These are phyloP conservation scores for Saccharomycopsis sp. DNA, from an alignment of 805 yeast genomes.

Conservation along the genomic window DNA sequence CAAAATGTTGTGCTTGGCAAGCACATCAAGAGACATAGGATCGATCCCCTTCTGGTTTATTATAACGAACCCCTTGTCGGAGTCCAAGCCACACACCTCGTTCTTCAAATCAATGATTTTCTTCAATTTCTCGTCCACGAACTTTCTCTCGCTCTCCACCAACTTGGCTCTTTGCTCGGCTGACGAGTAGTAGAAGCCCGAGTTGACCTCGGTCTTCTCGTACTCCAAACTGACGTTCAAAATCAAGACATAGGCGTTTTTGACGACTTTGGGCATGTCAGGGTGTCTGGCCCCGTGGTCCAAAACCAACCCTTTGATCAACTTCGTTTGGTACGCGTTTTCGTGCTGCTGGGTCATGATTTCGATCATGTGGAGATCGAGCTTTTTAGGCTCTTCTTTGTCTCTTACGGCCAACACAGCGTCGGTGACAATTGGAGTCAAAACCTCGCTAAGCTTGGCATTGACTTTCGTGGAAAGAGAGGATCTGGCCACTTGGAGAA, in stretches of 20 bases:
- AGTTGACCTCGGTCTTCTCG: slow-evolving; percentile 95
- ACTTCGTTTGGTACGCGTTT: slow-evolving; percentile 72
- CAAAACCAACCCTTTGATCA: slow-evolving; percentile 82
- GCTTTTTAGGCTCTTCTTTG: slow-evolving; percentile 33
- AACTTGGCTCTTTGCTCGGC: slow-evolving; percentile 96
- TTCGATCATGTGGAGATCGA: slow-evolving; percentile 96
- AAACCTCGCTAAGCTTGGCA: slow-evolving; percentile 64
- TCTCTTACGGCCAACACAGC: slow-evolving; percentile 78
- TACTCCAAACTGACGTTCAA: slow-evolving; percentile 92
- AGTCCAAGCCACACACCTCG: slow-evolving; percentile 74
- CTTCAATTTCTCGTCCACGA: slow-evolving; percentile 87
- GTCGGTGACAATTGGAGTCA: slow-evolving; percentile 93
- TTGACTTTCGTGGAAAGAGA: slow-evolving; percentile 84
- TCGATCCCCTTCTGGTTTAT: slow-evolving; percentile 98
- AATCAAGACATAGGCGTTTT: slow-evolving; percentile 78
- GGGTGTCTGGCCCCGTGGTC: slow-evolving; percentile 99
- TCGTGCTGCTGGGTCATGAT: slow-evolving; percentile 97
- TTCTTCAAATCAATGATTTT: slow-evolving; percentile 91
- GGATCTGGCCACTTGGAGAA: slow-evolving; percentile 86
- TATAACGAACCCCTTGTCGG: slow-evolving; percentile 77
- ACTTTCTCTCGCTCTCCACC: slow-evolving; percentile 87
- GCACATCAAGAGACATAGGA: slow-evolving; percentile 91
- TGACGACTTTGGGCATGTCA: slow-evolving; percentile 89
- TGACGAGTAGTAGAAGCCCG: slow-evolving; percentile 87
- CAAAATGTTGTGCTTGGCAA: slow-evolving; percentile 86